Conservation (phyloP, 2,329 filamentous ascomycete genomes). For the Talaromyces sp. region DNA sequence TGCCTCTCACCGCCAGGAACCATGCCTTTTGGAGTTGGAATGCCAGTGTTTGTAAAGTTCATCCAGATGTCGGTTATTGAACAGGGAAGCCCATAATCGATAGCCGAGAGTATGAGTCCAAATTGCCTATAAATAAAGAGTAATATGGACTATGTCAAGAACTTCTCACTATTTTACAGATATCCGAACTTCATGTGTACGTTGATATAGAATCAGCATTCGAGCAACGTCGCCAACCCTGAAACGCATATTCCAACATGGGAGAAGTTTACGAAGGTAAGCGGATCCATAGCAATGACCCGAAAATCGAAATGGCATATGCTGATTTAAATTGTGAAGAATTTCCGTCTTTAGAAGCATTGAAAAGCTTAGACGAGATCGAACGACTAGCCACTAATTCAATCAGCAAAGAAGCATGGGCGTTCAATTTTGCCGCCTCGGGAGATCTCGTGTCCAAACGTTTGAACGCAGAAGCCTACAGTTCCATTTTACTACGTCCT, state of each 20-base stretch:
- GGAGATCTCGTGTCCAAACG: constrained; percentile 79
- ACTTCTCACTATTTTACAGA: no score
- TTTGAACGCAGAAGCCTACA: constrained; percentile 77
- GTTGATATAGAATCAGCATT: no score
- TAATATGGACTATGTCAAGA: no score
- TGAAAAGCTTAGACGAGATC: constrained; percentile 87
- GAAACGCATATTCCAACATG: not conserved
- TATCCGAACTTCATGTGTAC: no score
- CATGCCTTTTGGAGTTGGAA: no score
- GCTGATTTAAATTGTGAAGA: not conserved
- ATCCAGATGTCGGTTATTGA: no score
- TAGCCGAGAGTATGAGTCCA: no score
- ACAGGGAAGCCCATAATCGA: no score
- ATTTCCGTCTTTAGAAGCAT: constrained; percentile 58
- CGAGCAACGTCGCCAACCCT: not conserved
- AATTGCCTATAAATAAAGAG: no score
- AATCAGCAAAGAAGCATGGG: constrained; percentile 81
- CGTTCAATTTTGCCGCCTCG: constrained; percentile 87
- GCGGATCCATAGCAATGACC: not conserved
- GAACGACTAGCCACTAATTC: constrained; percentile 75
- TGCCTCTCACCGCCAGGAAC: no score
- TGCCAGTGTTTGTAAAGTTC: no score
- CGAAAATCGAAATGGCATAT: not conserved
- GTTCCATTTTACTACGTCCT: constrained; percentile 79
- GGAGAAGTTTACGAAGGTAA: not conserved